Percentiles rank a stretch among this genome's conserved stretches.
These are phyloP conservation scores for Pythium diclinum DNA, from an alignment of 352 stramenopile genomes.

Conservation along the genomic window DNA sequence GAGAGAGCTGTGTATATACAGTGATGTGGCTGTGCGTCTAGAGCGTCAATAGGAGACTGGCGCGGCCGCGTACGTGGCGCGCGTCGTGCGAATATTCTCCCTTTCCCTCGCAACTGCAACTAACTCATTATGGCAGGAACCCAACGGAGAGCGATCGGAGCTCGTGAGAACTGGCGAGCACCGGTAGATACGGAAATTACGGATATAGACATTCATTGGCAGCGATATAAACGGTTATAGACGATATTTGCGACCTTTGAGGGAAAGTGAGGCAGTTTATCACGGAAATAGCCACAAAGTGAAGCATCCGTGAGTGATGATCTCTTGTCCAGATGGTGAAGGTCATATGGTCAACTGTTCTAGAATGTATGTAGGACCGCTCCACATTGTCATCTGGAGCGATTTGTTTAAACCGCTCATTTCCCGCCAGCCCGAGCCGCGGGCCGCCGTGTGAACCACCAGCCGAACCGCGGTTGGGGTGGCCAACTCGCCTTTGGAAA, in stretches of 20 bases:
- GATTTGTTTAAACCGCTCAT: conserved; percentile 6
- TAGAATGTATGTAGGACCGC: not conserved
- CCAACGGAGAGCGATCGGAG: not conserved
- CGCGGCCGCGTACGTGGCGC: conserved; percentile 5
- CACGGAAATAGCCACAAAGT: conserved; percentile 6
- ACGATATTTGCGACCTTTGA: not conserved
- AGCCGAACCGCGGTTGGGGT: conserved; percentile 22
- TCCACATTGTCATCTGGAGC: conserved; percentile 12
- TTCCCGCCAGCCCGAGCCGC: conserved; percentile 5
- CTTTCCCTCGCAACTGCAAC: conserved; percentile 21
- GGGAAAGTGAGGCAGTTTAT: conserved; percentile 2
- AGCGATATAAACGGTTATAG: not conserved
- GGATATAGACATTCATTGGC: not conserved
- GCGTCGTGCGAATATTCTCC: conserved; percentile 20
- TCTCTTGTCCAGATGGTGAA: conserved; percentile 25
- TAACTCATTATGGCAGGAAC: conserved; percentile 31
- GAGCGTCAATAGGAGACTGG: conserved; percentile 1
- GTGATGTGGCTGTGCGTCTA: not conserved
- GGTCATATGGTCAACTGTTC: conserved; percentile 6
- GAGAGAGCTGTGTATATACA: not conserved
- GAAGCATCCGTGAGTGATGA: conserved; percentile 22
- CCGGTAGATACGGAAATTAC: not conserved
- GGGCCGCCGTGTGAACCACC: not conserved
- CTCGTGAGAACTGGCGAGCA: conserved; percentile 15
- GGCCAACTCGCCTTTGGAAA: not conserved